Percentiles rank a stretch among this genome's conserved stretches.
These are phyloP conservation scores for Colletotrichum sp. DNA, from an alignment of 2,329 filamentous ascomycete genomes.

Conservation along the genomic window DNA sequence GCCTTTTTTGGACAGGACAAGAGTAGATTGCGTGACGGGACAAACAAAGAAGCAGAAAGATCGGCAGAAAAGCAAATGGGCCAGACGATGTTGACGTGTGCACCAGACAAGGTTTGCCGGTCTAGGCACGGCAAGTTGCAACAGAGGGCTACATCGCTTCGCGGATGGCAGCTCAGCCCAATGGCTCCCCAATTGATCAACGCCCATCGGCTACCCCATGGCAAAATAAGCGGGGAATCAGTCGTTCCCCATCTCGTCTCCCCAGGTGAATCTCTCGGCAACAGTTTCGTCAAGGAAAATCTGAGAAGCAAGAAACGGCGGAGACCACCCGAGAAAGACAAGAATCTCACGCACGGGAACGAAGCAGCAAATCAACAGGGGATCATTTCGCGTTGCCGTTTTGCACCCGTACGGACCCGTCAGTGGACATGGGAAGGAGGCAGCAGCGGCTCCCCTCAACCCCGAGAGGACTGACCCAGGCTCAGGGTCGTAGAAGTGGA, in stretches of 20 bases:
- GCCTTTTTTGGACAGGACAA: not conserved
- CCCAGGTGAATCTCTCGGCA: not conserved
- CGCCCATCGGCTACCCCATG: not conserved
- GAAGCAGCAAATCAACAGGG: not conserved
- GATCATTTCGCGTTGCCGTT: not conserved
- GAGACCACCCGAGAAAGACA: not conserved
- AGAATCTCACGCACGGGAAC: not conserved
- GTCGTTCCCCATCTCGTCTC: not conserved
- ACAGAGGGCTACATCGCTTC: conserved; percentile 19
- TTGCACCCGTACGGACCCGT: not conserved
- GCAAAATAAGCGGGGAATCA: not conserved
- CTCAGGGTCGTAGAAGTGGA: not conserved
- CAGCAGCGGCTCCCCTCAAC: not conserved
- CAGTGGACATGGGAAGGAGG: not conserved
- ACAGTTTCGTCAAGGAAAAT: not conserved
- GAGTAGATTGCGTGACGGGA: not conserved
- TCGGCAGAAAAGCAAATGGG: not conserved
- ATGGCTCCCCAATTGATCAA: not conserved
- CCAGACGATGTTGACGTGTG: not conserved
- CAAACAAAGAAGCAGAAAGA: not conserved
- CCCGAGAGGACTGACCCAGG: not conserved
- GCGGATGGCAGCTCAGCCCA: conserved; percentile 18
- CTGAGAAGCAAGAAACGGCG: not conserved
- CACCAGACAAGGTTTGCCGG: not conserved
- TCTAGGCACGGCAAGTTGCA: not conserved